phyloP scores from a whole-genome alignment of 1,139 yeast species.

The Yamadazyma sp. region DNA sequence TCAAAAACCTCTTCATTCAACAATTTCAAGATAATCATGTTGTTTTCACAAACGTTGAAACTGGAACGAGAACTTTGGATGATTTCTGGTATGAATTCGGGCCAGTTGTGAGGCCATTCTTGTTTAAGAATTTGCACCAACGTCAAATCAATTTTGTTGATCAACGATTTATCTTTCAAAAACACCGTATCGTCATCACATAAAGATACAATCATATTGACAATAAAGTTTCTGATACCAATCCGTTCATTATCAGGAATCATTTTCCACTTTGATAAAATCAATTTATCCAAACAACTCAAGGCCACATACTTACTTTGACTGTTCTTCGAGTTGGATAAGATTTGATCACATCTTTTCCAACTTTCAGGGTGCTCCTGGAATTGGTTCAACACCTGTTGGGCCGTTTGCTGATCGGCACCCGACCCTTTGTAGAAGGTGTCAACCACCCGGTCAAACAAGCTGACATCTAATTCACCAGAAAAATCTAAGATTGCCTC shows the following conservation, averaged over 20 bases:
- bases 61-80: constrained; percentile 83
- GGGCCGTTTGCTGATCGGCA: constrained; percentile 79
- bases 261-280: constrained; percentile 91
- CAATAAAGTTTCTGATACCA: constrained; percentile 88
- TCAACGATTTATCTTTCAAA: constrained; percentile 73
- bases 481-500: constrained; percentile 87
- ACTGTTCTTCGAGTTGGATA: constrained; percentile 74
- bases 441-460: constrained; percentile 82
- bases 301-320: constrained; percentile 92
- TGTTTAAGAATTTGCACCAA: constrained; percentile 92
- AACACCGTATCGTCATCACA: constrained; percentile 85
- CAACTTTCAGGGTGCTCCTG: constrained; percentile 96
- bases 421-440: constrained; percentile 88
- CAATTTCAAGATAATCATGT: constrained; percentile 86
- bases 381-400: constrained; percentile 76
- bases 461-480: constrained; percentile 73
- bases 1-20: constrained; percentile 96
- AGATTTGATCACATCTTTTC: constrained; percentile 89
- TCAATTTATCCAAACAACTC: constrained; percentile 83
- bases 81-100: constrained; percentile 91
- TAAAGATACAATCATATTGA: constrained; percentile 88
- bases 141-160: constrained; percentile 91
- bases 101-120: constrained; percentile 99
- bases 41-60: constrained; percentile 93
- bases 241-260: constrained; percentile 81